Conservation (phyloP, 257 asterid species). For the Plectranthus barbatus region DNA sequence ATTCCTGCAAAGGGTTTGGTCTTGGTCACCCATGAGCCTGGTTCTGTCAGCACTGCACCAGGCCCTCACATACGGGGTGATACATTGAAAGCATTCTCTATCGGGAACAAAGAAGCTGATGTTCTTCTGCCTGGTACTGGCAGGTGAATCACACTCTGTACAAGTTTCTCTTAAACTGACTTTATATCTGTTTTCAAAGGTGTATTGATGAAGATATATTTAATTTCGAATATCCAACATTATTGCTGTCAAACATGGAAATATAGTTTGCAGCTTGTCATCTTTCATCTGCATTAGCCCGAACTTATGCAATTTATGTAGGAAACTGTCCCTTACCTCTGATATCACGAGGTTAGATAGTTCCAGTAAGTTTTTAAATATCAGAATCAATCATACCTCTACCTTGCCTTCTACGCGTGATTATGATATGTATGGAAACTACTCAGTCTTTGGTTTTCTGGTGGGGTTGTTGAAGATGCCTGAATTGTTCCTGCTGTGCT, state of each 20-base stretch:
- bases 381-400: too few relatives aligned
- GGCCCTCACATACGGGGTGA: constrained; percentile 39
- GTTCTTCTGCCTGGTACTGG: constrained; percentile 42
- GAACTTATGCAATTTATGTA: neutral
- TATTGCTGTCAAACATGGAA: neutral
- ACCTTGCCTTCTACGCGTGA: neutral
- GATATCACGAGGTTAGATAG: neutral
- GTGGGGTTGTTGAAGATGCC: too few relatives aligned
- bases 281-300: neutral
- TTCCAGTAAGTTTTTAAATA: neutral
- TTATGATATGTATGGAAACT: neutral
- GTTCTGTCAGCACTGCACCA: constrained; percentile 26
- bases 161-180: neutral
- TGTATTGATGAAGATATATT: neutral
- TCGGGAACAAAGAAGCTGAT: constrained; percentile 36
- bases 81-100: constrained; percentile 37
- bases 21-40: constrained; percentile 42
- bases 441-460: neutral
- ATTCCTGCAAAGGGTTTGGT: constrained; percentile 40
- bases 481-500: too few relatives aligned
- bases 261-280: neutral
- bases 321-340: neutral
- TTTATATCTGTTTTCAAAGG: neutral
- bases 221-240: too few relatives aligned
- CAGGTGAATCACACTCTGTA: constrained; percentile 24